A percentile compares a stretch with the other conserved stretches of the same genome.
phyloP scores from a whole-genome alignment of 495 filamentous ascomycete species.

The Xylaria intraflava region DNA sequence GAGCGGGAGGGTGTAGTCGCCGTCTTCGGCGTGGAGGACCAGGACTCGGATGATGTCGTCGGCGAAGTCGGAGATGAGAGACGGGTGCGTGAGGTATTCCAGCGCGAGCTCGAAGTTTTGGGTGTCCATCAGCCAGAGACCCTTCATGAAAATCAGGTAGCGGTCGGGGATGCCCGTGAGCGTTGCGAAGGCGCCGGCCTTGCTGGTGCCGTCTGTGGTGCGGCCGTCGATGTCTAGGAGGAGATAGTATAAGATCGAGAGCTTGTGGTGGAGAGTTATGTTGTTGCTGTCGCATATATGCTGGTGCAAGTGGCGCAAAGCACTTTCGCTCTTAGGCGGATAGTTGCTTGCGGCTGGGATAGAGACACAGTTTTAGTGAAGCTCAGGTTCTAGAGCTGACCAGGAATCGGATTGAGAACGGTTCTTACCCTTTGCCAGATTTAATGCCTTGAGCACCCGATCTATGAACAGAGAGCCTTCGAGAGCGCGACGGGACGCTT shows the following conservation, averaged over 20 bases:
- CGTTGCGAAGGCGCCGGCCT: constrained; percentile 51
- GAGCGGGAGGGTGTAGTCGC: constrained; percentile 59
- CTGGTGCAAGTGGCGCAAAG: constrained; percentile 57
- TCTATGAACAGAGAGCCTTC: constrained; percentile 70
- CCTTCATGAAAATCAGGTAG: constrained; percentile 70
- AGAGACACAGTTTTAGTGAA: neutral
- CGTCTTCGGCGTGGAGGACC: constrained; percentile 51
- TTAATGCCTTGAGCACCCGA: constrained; percentile 60
- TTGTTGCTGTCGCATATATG: constrained; percentile 52
- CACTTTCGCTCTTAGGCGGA: constrained; percentile 58
- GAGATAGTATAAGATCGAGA: constrained; percentile 73
- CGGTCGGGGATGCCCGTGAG: constrained; percentile 47
- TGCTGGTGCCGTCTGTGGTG: constrained; percentile 34
- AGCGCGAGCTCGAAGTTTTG: constrained; percentile 63
- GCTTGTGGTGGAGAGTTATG: constrained; percentile 63
- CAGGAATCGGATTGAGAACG: neutral
- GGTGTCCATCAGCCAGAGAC: constrained; percentile 73
- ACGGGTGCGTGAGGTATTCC: constrained; percentile 66
- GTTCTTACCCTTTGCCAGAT: constrained; percentile 56
- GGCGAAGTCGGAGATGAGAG: constrained; percentile 68
- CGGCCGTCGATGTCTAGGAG: constrained; percentile 62
- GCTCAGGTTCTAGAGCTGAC: neutral
- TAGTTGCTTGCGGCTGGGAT: constrained; percentile 45
- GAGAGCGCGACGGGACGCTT: constrained; percentile 53
- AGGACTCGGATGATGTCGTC: constrained; percentile 70